These are phyloP conservation scores for Geum urbanum DNA, from an alignment of 306 rosid species.

Conservation along the genomic window DNA sequence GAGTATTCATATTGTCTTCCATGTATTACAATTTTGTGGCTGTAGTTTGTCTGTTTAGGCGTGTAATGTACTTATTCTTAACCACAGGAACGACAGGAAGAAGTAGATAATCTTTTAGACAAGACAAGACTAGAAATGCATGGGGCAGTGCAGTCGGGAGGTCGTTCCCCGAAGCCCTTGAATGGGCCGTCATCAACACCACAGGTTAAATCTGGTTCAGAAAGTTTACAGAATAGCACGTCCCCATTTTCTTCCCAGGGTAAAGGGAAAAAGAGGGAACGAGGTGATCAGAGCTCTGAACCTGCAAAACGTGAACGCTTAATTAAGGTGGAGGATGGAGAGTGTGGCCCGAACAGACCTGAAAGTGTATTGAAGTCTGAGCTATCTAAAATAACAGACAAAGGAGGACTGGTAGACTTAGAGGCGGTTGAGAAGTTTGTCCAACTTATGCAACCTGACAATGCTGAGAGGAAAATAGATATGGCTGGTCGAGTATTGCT, in stretches of 20 bases:
- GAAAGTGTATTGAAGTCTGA: slow-evolving; percentile 65
- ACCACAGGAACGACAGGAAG: slow-evolving; percentile 77
- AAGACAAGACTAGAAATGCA: slow-evolving; percentile 90
- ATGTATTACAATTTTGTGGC: background rate
- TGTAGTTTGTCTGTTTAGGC: background rate
- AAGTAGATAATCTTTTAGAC: slow-evolving; percentile 71
- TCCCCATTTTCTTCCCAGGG: slow-evolving; percentile 58
- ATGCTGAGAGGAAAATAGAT: slow-evolving; percentile 66
- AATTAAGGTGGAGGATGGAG: slow-evolving; percentile 64
- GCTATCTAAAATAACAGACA: slow-evolving; percentile 78
- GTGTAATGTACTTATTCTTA: background rate
- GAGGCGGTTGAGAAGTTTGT: slow-evolving; percentile 72
- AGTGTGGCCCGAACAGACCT: slow-evolving; percentile 50
- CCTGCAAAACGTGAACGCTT: slow-evolving; percentile 67
- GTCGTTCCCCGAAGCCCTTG: slow-evolving; percentile 88
- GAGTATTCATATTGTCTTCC: slow-evolving; percentile 27
- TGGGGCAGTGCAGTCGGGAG: slow-evolving; percentile 86
- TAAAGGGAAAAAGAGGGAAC: slow-evolving; percentile 83
- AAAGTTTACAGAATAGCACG: slow-evolving; percentile 57
- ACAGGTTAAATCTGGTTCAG: slow-evolving; percentile 72
- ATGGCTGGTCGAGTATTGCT: slow-evolving; percentile 66
- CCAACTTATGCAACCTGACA: slow-evolving; percentile 73
- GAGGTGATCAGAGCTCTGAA: slow-evolving; percentile 71
- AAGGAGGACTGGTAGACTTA: slow-evolving; percentile 71
- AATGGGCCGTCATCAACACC: slow-evolving; percentile 67